These are phyloP conservation scores for Phoma sp. DNA, from an alignment of 2,329 filamentous ascomycete species.

Conservation along the genomic window DNA sequence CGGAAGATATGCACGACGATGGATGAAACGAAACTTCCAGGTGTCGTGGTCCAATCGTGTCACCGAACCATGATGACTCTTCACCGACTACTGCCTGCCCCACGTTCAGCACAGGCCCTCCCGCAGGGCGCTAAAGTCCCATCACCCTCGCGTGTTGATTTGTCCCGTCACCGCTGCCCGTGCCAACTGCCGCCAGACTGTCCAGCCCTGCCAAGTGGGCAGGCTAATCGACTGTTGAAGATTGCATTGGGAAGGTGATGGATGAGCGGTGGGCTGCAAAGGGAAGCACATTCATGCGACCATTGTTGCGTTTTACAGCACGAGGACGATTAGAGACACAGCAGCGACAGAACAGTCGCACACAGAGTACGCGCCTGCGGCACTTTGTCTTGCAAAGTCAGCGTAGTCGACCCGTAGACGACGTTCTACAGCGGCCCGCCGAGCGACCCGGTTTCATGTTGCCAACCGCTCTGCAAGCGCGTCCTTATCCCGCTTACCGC, in stretches of 20 bases:
- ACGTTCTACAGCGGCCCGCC: constrained; percentile 18
- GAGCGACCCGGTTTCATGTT: constrained; percentile 43
- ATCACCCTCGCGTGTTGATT: constrained; percentile 40
- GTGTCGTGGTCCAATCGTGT: constrained; percentile 40
- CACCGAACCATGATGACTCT: constrained; percentile 38
- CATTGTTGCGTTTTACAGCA: not conserved
- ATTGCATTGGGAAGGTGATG: constrained; percentile 9
- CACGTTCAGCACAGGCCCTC: constrained; percentile 25
- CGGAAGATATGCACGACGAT: constrained; percentile 26
- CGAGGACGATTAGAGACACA: not conserved
- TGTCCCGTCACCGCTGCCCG: constrained; percentile 31
- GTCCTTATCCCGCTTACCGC: constrained; percentile 33
- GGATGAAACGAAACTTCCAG: constrained; percentile 43
- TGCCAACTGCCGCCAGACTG: constrained; percentile 39
- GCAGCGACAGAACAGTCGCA: not conserved
- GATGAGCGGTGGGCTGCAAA: constrained; percentile 7
- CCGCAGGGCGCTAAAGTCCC: constrained; percentile 37
- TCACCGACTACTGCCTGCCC: constrained; percentile 24
- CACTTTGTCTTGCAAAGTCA: constrained; percentile 8
- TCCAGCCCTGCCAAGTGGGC: constrained; percentile 12
- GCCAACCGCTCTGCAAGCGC: constrained; percentile 47
- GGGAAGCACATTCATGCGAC: not conserved
- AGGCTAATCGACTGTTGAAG: not conserved
- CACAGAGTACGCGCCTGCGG: constrained; percentile 17
- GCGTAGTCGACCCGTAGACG: constrained; percentile 11